A percentile compares a stretch with the other conserved stretches of the same genome.
These are phyloP conservation scores for Colletotrichum neosansevieriae DNA, from an alignment of 2,329 filamentous ascomycete genomes.

Conservation along the genomic window DNA sequence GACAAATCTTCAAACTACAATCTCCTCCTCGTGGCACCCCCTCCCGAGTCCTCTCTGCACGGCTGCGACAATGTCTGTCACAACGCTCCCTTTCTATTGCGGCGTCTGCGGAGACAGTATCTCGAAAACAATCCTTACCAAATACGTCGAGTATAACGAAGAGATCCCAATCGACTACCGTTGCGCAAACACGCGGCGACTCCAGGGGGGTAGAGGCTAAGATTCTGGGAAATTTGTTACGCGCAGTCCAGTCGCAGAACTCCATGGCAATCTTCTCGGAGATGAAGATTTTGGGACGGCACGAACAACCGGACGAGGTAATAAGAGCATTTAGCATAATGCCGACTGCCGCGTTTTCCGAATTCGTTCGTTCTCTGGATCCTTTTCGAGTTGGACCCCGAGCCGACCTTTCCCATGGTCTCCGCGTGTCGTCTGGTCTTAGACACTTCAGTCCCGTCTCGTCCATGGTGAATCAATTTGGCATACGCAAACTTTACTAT, in stretches of 20 bases:
- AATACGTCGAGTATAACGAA: neutral
- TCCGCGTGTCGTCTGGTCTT: slow-evolving; percentile 55
- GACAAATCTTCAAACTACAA: slow-evolving; percentile 41
- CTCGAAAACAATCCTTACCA: neutral
- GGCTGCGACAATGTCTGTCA: slow-evolving; percentile 43
- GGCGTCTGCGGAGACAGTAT: neutral
- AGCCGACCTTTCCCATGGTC: slow-evolving; percentile 60
- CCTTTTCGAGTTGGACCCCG: slow-evolving; percentile 63
- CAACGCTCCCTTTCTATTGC: neutral
- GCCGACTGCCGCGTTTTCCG: slow-evolving; percentile 69
- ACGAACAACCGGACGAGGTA: slow-evolving; percentile 17
- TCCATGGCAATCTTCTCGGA: slow-evolving; percentile 42
- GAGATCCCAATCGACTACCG: neutral
- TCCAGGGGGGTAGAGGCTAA: neutral
- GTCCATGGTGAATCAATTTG: slow-evolving; percentile 56
- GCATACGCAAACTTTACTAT: slow-evolving; percentile 57
- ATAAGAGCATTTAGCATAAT: slow-evolving; percentile 48
- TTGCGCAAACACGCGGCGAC: neutral
- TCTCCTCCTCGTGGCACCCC: slow-evolving; percentile 44
- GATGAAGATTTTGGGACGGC: slow-evolving; percentile 46
- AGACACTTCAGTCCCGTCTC: slow-evolving; percentile 53
- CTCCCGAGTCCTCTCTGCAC: slow-evolving; percentile 44
- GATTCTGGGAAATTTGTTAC: slow-evolving; percentile 42
- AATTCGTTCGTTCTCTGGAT: slow-evolving; percentile 72
- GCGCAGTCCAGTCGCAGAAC: slow-evolving; percentile 49